Evolutionary conservation across 345 rosid species (phyloP).

Genomic region (Salix brachista): DNA sequence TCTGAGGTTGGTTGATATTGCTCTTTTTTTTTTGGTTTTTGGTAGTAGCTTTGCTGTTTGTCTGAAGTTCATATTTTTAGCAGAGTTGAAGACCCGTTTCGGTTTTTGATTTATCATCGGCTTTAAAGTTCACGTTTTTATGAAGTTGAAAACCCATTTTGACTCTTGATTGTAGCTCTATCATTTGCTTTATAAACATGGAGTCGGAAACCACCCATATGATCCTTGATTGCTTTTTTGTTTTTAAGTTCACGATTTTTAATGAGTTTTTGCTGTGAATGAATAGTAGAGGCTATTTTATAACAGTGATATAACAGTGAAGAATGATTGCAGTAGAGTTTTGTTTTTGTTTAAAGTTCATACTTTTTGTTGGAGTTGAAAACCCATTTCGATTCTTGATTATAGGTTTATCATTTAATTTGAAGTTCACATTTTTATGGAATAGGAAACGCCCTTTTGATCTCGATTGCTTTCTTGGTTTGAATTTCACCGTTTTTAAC

Average conservation of each 20-base stretch:
- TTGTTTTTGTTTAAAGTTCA: background rate
- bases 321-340: background rate
- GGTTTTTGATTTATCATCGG: background rate
- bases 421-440: too few species aligned
- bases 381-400: too few species aligned
- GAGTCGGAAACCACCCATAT: background rate
- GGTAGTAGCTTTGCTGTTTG: background rate
- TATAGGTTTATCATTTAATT: too few species aligned
- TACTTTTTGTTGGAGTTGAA: too few species aligned
- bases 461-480: too few species aligned
- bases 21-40: background rate
- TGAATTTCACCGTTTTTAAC: background rate
- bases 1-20: constrained; percentile 40
- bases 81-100: background rate
- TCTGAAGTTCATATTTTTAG: background rate
- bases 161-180: background rate
- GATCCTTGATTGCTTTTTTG: background rate
- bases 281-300: too few species aligned
- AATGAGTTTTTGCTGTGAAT: background rate
- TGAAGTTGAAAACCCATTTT: background rate
- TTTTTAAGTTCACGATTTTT: background rate
- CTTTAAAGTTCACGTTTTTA: background rate
- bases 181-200: background rate
- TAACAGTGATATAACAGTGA: too few species aligned
- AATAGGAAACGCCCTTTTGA: too few species aligned